A percentile compares a stretch with the other conserved stretches of the same genome.
Evolutionary conservation across 2,329 filamentous ascomycete species (phyloP).

Genomic region (Aspergillus jensenii): DNA sequence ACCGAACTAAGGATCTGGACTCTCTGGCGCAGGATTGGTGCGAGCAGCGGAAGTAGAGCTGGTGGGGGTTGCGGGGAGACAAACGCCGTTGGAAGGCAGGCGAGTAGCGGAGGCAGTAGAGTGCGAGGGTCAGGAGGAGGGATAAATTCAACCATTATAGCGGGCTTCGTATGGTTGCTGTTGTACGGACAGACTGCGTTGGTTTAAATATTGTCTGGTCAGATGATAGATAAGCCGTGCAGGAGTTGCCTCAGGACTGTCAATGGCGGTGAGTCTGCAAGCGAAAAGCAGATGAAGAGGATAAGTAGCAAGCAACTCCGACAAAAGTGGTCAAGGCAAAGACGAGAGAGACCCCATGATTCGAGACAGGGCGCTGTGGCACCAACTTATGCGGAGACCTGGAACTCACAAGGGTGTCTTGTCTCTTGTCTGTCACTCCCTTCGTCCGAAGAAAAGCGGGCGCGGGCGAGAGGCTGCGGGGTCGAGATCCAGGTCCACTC

Average conservation of each 20-base stretch:
- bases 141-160: slow-evolving; percentile 54
- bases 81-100: slow-evolving; percentile 62
- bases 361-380: not conserved
- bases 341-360: not conserved
- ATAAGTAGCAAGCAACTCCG: not conserved
- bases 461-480: slow-evolving; percentile 14
- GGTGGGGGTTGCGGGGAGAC: slow-evolving; percentile 60
- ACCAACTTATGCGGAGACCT: not conserved
- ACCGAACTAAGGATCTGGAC: slow-evolving; percentile 56
- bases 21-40: slow-evolving; percentile 63
- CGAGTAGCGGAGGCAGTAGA: slow-evolving; percentile 62
- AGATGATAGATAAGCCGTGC: not conserved
- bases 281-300: not conserved
- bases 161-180: not conserved
- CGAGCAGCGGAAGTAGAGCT: slow-evolving; percentile 60
- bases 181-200: not conserved
- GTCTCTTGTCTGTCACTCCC: slow-evolving; percentile 6
- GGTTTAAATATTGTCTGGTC: not conserved
- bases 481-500: slow-evolving; percentile 7
- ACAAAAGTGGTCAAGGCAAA: not conserved
- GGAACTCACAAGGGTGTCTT: not conserved
- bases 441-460: slow-evolving; percentile 16
- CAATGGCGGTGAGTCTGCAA: not conserved
- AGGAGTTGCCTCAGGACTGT: not conserved
- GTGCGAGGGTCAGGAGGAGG: slow-evolving; percentile 55